Evolutionary conservation across 441 rosid genomes (phyloP).

Genomic region (Adansonia gregorii): DNA sequence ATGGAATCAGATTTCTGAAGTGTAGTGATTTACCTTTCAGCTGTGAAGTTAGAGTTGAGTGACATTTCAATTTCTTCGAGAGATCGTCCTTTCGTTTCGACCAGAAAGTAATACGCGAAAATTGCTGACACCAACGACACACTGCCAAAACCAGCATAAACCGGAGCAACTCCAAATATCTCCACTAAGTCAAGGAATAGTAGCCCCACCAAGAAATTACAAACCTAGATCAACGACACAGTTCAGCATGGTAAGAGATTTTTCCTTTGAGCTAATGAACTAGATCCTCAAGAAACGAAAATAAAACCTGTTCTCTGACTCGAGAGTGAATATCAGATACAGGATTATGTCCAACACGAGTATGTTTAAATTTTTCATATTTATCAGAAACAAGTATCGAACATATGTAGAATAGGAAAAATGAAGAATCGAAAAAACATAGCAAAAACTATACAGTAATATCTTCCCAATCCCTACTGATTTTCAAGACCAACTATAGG

Average conservation of each 20-base stretch:
- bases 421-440: too few relatives aligned
- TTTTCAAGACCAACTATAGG: neutral
- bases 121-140: constrained; percentile 65
- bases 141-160: constrained; percentile 63
- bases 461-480: neutral
- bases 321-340: too few relatives aligned
- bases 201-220: constrained; percentile 80
- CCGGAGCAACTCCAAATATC: constrained; percentile 59
- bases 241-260: neutral
- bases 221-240: constrained; percentile 48
- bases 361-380: neutral
- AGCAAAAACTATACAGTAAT: neutral
- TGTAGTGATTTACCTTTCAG: constrained; percentile 29
- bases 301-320: too few relatives aligned
- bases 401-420: too few relatives aligned
- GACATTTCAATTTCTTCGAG: constrained; percentile 80
- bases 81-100: constrained; percentile 78
- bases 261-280: constrained; percentile 1
- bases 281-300: neutral
- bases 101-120: constrained; percentile 50
- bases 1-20: neutral
- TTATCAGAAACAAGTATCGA: neutral
- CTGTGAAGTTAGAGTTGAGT: constrained; percentile 40
- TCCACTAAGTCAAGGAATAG: constrained; percentile 68
- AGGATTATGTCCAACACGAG: too few relatives aligned